Percentiles rank a stretch among this genome's conserved stretches.
Conservation (phyloP, 176 grass and related monocot genomes). For the Saccharum spontaneum region DNA sequence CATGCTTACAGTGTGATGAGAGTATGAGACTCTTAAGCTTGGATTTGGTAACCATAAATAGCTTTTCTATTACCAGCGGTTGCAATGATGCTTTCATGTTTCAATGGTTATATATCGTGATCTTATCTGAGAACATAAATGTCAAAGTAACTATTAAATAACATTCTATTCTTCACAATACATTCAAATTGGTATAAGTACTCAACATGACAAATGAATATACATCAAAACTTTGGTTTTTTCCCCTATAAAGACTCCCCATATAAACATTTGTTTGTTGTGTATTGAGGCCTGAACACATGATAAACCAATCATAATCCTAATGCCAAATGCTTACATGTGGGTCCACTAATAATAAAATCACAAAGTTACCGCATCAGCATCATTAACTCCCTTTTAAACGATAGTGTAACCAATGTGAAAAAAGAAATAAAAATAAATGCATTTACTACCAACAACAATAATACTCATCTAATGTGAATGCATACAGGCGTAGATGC, state of each 20-base stretch:
- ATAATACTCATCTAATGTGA: no score
- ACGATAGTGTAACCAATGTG: not conserved
- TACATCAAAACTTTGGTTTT: not conserved
- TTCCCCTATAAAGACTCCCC: not conserved
- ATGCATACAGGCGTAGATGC: not conserved
- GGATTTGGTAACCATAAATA: slow-evolving; percentile 8
- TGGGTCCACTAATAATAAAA: not conserved
- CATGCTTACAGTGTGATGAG: not conserved
- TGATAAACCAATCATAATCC: not conserved
- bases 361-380: not conserved
- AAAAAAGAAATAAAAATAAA: not conserved
- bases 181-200: not conserved
- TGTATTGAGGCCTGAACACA: not conserved
- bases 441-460: not conserved
- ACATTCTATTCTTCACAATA: not conserved
- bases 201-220: not conserved
- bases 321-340: not conserved
- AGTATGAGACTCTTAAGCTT: not conserved
- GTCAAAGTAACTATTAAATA: not conserved
- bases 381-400: not conserved
- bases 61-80: not conserved
- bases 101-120: slow-evolving; percentile 10
- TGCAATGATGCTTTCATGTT: not conserved
- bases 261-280: not conserved
- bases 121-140: not conserved